Conservation (phyloP, 371 early-diverging fungal species). For the Lichtheimia ramosa region DNA sequence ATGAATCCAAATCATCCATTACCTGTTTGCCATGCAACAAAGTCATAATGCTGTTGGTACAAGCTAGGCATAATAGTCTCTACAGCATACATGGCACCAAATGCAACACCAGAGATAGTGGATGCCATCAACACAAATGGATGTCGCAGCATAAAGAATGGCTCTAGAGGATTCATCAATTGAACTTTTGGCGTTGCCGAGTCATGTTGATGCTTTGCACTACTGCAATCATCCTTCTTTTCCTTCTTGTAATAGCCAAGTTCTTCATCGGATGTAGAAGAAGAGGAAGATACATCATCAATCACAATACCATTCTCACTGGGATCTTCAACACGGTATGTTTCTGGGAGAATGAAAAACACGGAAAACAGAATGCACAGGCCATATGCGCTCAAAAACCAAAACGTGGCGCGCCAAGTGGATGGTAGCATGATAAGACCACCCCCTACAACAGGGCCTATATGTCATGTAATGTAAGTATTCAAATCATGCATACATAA, state of each 20-base stretch:
- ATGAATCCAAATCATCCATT: slow-evolving; percentile 9
- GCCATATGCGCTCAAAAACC: slow-evolving; percentile 55
- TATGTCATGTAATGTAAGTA: slow-evolving; percentile 31
- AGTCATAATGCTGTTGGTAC: slow-evolving; percentile 29
- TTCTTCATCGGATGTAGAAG: too few species aligned
- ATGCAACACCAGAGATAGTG: slow-evolving; percentile 45
- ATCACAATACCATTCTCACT: slow-evolving; percentile 7
- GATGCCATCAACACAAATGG: slow-evolving; percentile 46
- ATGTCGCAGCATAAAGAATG: slow-evolving; percentile 38
- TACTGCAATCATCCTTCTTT: too few species aligned
- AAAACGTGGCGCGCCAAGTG: slow-evolving; percentile 62
- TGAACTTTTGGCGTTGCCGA: background rate
- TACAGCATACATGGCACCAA: slow-evolving; percentile 47
- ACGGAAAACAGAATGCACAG: slow-evolving; percentile 9
- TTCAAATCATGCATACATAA: slow-evolving; percentile 37
- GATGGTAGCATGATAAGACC: slow-evolving; percentile 25
- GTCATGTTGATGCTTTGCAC: too few species aligned
- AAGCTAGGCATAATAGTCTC: slow-evolving; percentile 36
- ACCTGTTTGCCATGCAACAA: slow-evolving; percentile 32
- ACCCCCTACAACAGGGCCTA: slow-evolving; percentile 34
- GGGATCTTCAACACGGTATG: slow-evolving; percentile 39
- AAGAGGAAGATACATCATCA: too few species aligned
- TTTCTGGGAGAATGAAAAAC: slow-evolving; percentile 60
- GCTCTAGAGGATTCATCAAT: slow-evolving; percentile 22
- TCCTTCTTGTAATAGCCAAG: too few species aligned